Evolutionary conservation across 768 basidiomycete genomes (phyloP), one percentile per base, ranked within the genome.

Genomic region (Rhizopogon vulgaris): DNA sequence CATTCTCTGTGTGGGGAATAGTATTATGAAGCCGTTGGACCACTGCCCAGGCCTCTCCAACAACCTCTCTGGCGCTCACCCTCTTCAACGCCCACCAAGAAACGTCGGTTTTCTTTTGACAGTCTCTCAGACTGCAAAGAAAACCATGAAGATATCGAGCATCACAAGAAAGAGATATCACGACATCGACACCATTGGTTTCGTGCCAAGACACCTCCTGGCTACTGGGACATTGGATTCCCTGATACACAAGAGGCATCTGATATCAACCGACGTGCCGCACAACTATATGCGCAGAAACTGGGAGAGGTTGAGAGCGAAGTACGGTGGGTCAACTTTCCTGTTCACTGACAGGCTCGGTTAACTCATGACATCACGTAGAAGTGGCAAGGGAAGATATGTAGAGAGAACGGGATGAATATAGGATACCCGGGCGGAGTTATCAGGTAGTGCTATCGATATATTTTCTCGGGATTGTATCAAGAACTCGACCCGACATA

Each of bases 201-300:
- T 27, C 75, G 81, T 41, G 75, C 83, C 1, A 77, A 74, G 46
- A 93, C 90, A 1, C 94, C 94, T 10, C 91, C 90, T 1, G 83
- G 82, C 14, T 95, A 90, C 68, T 94, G 92, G 90, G 76, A 85
- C 51, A 93, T 94, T 52, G 91, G 87, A 1, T 94, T 97, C 63
- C 94, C 94, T 1, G 74, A 76, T 57, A 94, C 93, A 3, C 93
- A 94, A 65, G 82, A 90, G 62, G 84, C 82, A 14, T 77, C 73
- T 41, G 76, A 76, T 49, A 93, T 95, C 59, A 95, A 95, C 65
- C 69, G 72, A 53, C 71, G 71, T 52, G 94, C 93, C 8, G 76
- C 74, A 52, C 78, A 79, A 61, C 90, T 93, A 80, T 83, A 88
- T 56, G 69, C 68, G 58, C 73, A 76, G 65, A 91, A 91, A 71